These are phyloP conservation scores for Bipolaris sorokiniana DNA, from an alignment of 2,329 filamentous ascomycete genomes.

Conservation along the genomic window DNA sequence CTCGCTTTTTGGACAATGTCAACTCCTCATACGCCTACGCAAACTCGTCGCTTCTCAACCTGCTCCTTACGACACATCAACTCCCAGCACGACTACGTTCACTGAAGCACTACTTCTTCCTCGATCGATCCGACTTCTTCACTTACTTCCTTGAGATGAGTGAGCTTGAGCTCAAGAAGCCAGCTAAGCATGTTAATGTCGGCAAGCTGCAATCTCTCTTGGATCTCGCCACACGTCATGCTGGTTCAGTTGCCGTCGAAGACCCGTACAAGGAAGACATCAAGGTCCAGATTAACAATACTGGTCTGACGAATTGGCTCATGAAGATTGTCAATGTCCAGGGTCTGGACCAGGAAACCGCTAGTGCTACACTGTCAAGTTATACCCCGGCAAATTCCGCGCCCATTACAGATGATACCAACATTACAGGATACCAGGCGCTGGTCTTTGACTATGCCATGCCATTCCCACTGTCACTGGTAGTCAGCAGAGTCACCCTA, in stretches of 20 bases:
- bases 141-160: constrained; percentile 95
- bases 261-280: constrained; percentile 99
- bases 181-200: constrained; percentile 85
- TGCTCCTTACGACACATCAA: constrained; percentile 90
- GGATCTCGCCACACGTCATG: constrained; percentile 95
- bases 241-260: constrained; percentile 88
- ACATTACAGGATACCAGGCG: constrained; percentile 88
- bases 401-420: constrained; percentile 74
- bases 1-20: constrained; percentile 90
- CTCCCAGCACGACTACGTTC: constrained; percentile 86
- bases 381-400: constrained; percentile 70
- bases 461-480: constrained; percentile 92
- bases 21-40: constrained; percentile 94
- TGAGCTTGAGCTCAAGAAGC: constrained; percentile 86
- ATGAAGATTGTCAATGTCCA: constrained; percentile 97
- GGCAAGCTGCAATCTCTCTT: constrained; percentile 92
- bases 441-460: constrained; percentile 93
- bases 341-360: constrained; percentile 84
- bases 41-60: constrained; percentile 88
- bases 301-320: constrained; percentile 88
- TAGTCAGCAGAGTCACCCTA: constrained; percentile 95
- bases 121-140: constrained; percentile 97
- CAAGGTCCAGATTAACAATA: constrained; percentile 95
- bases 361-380: constrained; percentile 67
- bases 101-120: constrained; percentile 98